Conservation (phyloP, 352 stramenopile genomes). For the Globisporangium paddicum region DNA sequence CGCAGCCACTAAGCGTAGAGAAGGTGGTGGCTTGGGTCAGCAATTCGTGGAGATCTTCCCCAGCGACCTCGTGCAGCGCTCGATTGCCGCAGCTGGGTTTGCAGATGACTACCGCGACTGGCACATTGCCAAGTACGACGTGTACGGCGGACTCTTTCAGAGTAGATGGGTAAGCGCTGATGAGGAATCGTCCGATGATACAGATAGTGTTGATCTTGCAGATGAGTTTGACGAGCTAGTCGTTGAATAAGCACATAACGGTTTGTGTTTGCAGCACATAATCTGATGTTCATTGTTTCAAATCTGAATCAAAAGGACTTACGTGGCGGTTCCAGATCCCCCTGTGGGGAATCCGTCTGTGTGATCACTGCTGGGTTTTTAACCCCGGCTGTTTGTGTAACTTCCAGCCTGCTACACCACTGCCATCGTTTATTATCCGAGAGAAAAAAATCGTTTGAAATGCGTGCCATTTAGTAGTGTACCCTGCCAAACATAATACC, state of each 20-base stretch:
- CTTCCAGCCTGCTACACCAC: slow-evolving; percentile 1
- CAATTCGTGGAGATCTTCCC: slow-evolving; percentile 8
- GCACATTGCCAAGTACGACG: slow-evolving; percentile 18
- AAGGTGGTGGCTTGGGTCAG: slow-evolving; percentile 9
- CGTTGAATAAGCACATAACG: slow-evolving; percentile 1
- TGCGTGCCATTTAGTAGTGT: slow-evolving; percentile 1
- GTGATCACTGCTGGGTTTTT: not conserved
- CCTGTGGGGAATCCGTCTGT: not conserved
- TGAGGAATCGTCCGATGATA: not conserved
- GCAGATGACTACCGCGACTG: slow-evolving; percentile 7
- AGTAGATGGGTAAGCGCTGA: not conserved
- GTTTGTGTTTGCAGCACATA: not conserved
- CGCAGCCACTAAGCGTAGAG: slow-evolving; percentile 1
- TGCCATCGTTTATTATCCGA: slow-evolving; percentile 4
- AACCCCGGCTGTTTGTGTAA: not conserved
- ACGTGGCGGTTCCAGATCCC: slow-evolving; percentile 1
- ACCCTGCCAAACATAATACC: slow-evolving; percentile 1
- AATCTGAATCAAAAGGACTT: slow-evolving; percentile 5
- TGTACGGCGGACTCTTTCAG: slow-evolving; percentile 7
- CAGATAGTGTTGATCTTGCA: not conserved
- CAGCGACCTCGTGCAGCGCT: slow-evolving; percentile 11
- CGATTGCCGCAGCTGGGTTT: slow-evolving; percentile 7
- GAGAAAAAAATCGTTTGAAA: slow-evolving; percentile 1
- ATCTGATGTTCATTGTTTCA: not conserved
- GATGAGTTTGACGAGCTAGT: slow-evolving; percentile 2